These are phyloP conservation scores for Lecanosticta acicola DNA, from an alignment of 2,329 filamentous ascomycete species.

Conservation along the genomic window DNA sequence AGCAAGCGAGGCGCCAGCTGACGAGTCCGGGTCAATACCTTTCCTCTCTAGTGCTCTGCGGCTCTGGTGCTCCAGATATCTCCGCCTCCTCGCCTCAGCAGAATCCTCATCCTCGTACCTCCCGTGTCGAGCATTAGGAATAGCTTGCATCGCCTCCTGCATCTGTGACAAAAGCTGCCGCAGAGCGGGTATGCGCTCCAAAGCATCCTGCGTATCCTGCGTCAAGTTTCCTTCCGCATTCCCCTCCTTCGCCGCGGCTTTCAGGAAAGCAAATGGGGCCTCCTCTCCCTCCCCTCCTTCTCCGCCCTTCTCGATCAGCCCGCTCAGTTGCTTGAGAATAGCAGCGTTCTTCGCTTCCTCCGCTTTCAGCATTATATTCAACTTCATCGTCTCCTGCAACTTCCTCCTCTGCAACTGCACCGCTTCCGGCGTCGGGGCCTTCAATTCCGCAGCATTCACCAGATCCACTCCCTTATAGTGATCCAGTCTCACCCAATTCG, in stretches of 20 bases:
- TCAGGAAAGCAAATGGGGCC: slow-evolving; percentile 52
- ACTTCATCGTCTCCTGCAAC: slow-evolving; percentile 69
- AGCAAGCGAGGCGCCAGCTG: slow-evolving; percentile 22
- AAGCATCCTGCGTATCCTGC: slow-evolving; percentile 70
- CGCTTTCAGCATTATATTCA: slow-evolving; percentile 63
- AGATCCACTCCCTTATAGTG: slow-evolving; percentile 65
- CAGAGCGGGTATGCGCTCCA: slow-evolving; percentile 77
- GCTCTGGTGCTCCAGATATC: slow-evolving; percentile 79
- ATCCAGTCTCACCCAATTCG: slow-evolving; percentile 71
- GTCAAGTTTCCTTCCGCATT: slow-evolving; percentile 50
- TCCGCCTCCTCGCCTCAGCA: slow-evolving; percentile 62
- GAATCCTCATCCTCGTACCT: slow-evolving; percentile 34
- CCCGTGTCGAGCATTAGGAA: slow-evolving; percentile 30
- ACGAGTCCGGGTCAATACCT: slow-evolving; percentile 53
- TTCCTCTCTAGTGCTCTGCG: slow-evolving; percentile 68
- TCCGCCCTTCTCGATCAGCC: slow-evolving; percentile 44
- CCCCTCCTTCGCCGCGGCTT: slow-evolving; percentile 41
- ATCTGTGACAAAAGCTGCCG: slow-evolving; percentile 64
- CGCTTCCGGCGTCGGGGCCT: slow-evolving; percentile 57
- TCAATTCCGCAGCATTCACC: slow-evolving; percentile 20
- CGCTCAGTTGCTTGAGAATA: slow-evolving; percentile 60
- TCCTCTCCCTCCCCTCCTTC: slow-evolving; percentile 9
- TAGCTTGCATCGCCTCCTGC: slow-evolving; percentile 24
- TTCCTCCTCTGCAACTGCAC: slow-evolving; percentile 68
- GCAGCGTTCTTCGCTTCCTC: slow-evolving; percentile 68